Evolutionary conservation across 2,329 filamentous ascomycete species (phyloP).

Genomic region (Torrubiella hemipterigena): DNA sequence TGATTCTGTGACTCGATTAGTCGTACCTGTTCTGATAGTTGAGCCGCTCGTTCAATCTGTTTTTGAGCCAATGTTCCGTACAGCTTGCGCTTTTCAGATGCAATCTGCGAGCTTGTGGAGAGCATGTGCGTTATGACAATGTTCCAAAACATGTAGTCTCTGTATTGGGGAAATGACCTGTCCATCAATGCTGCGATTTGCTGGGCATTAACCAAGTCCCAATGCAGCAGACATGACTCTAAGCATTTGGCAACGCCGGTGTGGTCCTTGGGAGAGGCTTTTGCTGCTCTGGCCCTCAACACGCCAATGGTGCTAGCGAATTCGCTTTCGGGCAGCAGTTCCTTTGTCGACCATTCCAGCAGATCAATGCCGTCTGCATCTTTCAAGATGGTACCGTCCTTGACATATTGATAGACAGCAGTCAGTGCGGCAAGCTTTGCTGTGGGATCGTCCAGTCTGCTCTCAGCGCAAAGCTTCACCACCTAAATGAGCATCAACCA

Average conservation of each 20-base stretch:
- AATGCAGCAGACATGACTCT: conserved; percentile 39
- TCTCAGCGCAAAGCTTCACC: conserved; percentile 37
- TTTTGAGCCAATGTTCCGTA: conserved; percentile 38
- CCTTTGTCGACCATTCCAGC: conserved; percentile 39
- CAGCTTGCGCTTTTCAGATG: conserved; percentile 35
- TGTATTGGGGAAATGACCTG: conserved; percentile 35
- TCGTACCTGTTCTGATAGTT: conserved; percentile 28
- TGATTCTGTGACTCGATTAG: no score
- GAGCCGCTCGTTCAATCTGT: conserved; percentile 38
- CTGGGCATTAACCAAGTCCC: conserved; percentile 45
- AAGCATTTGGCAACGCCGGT: conserved; percentile 29
- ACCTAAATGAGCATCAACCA: conserved; percentile 19
- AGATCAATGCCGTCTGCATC: conserved; percentile 41
- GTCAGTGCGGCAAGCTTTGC: conserved; percentile 32
- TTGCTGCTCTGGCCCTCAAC: conserved; percentile 37
- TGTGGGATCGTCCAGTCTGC: conserved; percentile 35
- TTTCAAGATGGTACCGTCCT: conserved; percentile 31
- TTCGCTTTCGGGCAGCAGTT: conserved; percentile 23
- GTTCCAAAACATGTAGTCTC: conserved; percentile 40
- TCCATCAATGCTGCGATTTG: conserved; percentile 45
- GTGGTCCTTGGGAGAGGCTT: conserved; percentile 37
- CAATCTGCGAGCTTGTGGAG: conserved; percentile 33
- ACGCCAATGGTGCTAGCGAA: conserved; percentile 36
- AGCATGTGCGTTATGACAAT: conserved; percentile 41
- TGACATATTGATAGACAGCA: conserved; percentile 32